Evolutionary conservation across 371 early-diverging fungal genomes (phyloP).

Genomic region (Capillidium rhysosporum): DNA sequence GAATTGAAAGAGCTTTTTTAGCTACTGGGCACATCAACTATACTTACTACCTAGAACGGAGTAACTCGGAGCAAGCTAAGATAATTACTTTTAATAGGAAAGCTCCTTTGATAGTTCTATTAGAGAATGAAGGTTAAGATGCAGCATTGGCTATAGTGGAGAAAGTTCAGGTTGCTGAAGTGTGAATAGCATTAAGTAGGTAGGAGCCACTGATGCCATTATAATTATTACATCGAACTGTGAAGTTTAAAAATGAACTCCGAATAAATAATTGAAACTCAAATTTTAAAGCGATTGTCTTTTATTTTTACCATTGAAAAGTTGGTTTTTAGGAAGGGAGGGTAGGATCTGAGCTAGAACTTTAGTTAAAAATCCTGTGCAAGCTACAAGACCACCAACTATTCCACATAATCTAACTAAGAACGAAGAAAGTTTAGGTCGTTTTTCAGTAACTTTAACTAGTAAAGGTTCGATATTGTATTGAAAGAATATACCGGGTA

Average conservation of each 20-base stretch:
- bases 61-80: conserved; percentile 32
- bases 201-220: conserved; percentile 85
- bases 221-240: conserved; percentile 61
- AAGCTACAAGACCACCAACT: conserved; percentile 60
- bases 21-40: conserved; percentile 71
- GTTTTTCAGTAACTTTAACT: conserved; percentile 49
- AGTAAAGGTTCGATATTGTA: conserved; percentile 81
- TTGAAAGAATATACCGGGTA: conserved; percentile 67
- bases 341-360: conserved; percentile 6
- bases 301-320: too few relatives aligned
- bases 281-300: too few relatives aligned
- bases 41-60: conserved; percentile 68
- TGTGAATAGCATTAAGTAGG: conserved; percentile 77
- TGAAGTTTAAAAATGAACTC: conserved; percentile 48
- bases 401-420: conserved; percentile 73
- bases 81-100: conserved; percentile 75
- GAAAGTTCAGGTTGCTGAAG: conserved; percentile 48
- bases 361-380: conserved; percentile 28
- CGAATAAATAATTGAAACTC: too few relatives aligned
- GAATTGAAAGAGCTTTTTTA: conserved; percentile 79
- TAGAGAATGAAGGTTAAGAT: conserved; percentile 78
- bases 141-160: conserved; percentile 78
- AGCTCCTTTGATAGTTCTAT: conserved; percentile 69
- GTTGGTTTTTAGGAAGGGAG: too few relatives aligned
- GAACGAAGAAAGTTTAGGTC: conserved; percentile 42